Conservation (phyloP, 1,139 yeast species). For the Taphrina communis region DNA sequence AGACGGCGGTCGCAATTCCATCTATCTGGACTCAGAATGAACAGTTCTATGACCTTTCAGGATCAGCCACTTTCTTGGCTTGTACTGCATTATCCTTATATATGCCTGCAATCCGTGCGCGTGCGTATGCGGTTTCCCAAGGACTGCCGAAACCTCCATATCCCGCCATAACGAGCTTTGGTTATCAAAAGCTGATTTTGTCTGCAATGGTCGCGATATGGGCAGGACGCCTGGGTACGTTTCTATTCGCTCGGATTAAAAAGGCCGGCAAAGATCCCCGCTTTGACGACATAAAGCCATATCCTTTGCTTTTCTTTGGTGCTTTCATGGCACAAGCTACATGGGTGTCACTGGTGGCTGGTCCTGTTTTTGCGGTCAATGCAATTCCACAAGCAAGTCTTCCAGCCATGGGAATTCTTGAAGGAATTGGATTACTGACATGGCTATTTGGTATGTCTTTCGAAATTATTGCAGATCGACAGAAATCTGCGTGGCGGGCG, state of each 20-base stretch:
- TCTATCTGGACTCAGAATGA: constrained; percentile 37
- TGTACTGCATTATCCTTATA: constrained; percentile 35
- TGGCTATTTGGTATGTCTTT: constrained; percentile 40
- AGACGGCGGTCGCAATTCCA: constrained; percentile 34
- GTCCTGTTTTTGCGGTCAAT: constrained; percentile 36
- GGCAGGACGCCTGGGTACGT: constrained; percentile 39
- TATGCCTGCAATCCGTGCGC: constrained; percentile 35
- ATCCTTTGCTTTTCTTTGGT: constrained; percentile 32
- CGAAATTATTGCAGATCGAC: constrained; percentile 37
- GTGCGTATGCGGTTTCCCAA: constrained; percentile 21
- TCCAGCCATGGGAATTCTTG: constrained; percentile 32
- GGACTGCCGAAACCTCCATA: constrained; percentile 28
- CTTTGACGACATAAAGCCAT: constrained; percentile 36
- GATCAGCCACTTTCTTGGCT: constrained; percentile 27
- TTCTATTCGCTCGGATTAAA: constrained; percentile 28
- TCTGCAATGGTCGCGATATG: constrained; percentile 35
- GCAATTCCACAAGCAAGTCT: constrained; percentile 29
- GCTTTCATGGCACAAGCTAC: constrained; percentile 41
- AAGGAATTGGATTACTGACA: constrained; percentile 21
- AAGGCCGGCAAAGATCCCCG: constrained; percentile 39
- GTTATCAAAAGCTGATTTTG: constrained; percentile 24
- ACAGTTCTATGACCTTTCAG: constrained; percentile 37
- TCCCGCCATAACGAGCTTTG: constrained; percentile 21
- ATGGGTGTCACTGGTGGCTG: constrained; percentile 41
- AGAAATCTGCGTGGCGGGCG: constrained; percentile 35